A percentile compares a stretch with the other conserved stretches of the same genome.
phyloP scores from a whole-genome alignment of 1,284 basidiomycete species.

The Marasmius sp. region DNA sequence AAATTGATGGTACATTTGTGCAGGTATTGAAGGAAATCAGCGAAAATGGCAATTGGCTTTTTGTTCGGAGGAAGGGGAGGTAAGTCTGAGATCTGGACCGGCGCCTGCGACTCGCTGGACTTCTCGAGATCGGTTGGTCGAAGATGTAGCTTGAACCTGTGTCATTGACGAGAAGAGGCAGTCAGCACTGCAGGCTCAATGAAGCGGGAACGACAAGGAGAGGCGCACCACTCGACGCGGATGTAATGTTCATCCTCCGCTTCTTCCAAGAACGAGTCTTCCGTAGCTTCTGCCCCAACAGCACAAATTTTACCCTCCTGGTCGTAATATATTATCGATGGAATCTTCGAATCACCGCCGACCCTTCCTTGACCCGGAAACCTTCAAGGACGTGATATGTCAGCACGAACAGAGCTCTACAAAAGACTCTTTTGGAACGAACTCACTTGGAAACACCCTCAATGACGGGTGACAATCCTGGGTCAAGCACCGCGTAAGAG shows the following conservation, averaged over 20 bases:
- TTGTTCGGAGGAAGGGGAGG: constrained; percentile 6
- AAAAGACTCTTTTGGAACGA: background rate
- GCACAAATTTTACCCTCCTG: constrained; percentile 43
- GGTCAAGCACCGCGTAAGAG: constrained; percentile 21
- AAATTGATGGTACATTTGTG: constrained; percentile 42
- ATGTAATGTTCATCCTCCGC: constrained; percentile 27
- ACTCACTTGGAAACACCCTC: constrained; percentile 2
- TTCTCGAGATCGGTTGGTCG: background rate
- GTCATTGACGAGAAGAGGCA: background rate
- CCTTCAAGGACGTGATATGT: background rate
- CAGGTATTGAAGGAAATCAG: constrained; percentile 30
- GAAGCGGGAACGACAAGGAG: background rate
- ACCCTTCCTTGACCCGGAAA: background rate
- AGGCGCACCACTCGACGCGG: background rate
- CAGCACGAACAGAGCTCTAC: background rate
- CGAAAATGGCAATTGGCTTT: constrained; percentile 1
- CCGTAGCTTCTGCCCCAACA: constrained; percentile 52
- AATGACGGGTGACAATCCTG: constrained; percentile 3
- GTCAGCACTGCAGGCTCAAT: too few species aligned
- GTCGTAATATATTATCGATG: constrained; percentile 56
- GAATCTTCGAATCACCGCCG: constrained; percentile 50
- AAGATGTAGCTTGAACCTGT: constrained; percentile 9
- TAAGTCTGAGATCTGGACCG: background rate
- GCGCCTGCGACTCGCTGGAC: background rate
- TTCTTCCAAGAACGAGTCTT: constrained; percentile 38